These are phyloP conservation scores for Globisporangium middletonii DNA, from an alignment of 352 stramenopile genomes.

Conservation along the genomic window DNA sequence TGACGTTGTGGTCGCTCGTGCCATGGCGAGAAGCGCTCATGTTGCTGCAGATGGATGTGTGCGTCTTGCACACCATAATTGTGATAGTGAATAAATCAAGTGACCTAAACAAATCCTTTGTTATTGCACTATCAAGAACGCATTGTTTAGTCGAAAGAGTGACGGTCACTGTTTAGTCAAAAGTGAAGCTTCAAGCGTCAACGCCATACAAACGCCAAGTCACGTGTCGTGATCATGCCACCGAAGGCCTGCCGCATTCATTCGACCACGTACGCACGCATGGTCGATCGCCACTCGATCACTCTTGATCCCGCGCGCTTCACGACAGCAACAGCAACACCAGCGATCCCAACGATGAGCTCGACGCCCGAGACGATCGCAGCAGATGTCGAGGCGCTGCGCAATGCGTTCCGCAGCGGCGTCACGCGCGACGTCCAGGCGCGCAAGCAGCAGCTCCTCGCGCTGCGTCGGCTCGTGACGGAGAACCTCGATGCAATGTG, in stretches of 20 bases:
- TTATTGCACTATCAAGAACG: no score
- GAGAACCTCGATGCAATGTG: slow-evolving; percentile 40
- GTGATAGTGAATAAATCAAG: not conserved
- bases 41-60: not conserved
- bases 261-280: no score
- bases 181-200: no score
- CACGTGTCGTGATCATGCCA: no score
- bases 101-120: no score
- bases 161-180: slow-evolving; percentile 35
- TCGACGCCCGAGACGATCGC: slow-evolving; percentile 13
- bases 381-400: slow-evolving; percentile 38
- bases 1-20: slow-evolving; percentile 77
- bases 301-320: no score
- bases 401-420: slow-evolving; percentile 38
- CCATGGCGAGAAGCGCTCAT: slow-evolving; percentile 1
- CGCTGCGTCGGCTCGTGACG: slow-evolving; percentile 39
- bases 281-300: no score
- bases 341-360: no score
- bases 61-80: not conserved
- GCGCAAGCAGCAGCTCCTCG: slow-evolving; percentile 37
- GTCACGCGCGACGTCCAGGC: slow-evolving; percentile 33
- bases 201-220: no score
- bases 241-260: slow-evolving; percentile 12
- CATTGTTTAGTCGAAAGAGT: slow-evolving; percentile 61
- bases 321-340: no score